Base-by-base conservation (phyloP, 1,284 basidiomycete genomes). In the Ceratobasidium sp. region DNA sequence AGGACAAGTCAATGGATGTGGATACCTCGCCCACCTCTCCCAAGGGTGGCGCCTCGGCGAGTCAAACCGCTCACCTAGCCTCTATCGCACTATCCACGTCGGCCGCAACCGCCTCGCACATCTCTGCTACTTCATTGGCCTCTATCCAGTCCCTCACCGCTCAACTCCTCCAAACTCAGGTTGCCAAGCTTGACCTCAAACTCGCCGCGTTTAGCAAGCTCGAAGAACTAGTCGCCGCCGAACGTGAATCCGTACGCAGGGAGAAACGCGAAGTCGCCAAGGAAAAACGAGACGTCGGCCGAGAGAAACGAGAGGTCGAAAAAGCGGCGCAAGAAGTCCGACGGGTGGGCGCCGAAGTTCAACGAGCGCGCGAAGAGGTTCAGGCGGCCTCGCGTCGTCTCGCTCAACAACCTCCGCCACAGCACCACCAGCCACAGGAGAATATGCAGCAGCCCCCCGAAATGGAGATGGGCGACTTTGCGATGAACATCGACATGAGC, bases 171-270 rank as follows among this genome's bases (percentile, higher is more conserved):
- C 94, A 96, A 83, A 90, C 97, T 42, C 98, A 97, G 78, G 89
- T 98, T 64, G 93, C 92, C 23, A 99, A 99, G 85, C 91, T 99
- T 68, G 97, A 99, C 84, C 88, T 97, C 80, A 98, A 98, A 89
- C 94, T 96, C 89, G 86, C 90, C 2, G 94, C 97, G 84, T 98
- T 98, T 83, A 96, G 97, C 84, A 92, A 95, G 84, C 88, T 98
- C 72, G 97, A 98, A 84, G 92, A 94, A 71, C 87, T 96, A 26
- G 87, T 98, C 60, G 97, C 98, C 84, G 92, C 95, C 78, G 97
- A 98, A 85, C 88, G 94, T 60, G 72, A 76, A 26, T 60, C 61
- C 26, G 72, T 76, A 6, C 72, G 72, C 33, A 64, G 61, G n/a
- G 72, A 76, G 56, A 61, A 61, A n/a, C 72, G 71, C 1, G 71